These are phyloP conservation scores for Ophiostoma triangulosporum DNA, from an alignment of 2,329 filamentous ascomycete genomes.

Conservation along the genomic window DNA sequence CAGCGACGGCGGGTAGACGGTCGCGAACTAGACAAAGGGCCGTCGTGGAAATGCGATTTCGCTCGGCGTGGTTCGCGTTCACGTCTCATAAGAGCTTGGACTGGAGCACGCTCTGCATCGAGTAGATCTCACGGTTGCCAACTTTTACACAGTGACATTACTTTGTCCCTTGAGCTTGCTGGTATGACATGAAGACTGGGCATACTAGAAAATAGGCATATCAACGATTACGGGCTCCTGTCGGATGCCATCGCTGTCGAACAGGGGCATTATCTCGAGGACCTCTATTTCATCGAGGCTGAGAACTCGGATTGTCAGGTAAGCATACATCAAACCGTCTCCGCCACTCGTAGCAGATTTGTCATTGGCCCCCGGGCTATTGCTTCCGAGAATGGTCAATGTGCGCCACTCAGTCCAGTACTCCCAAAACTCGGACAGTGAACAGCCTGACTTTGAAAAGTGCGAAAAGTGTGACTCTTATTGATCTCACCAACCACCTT, in stretches of 20 bases:
- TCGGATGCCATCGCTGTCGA: slow-evolving; percentile 12
- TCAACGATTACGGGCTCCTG: slow-evolving; percentile 3
- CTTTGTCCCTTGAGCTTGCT: slow-evolving; percentile 12
- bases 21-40: slow-evolving; percentile 11
- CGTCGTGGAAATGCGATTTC: slow-evolving; percentile 9
- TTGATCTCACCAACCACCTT: not conserved
- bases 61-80: slow-evolving; percentile 7
- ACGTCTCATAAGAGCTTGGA: slow-evolving; percentile 9
- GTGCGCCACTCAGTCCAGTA: slow-evolving; percentile 13
- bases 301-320: slow-evolving; percentile 9
- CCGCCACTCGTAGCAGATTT: slow-evolving; percentile 1
- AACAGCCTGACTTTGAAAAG: slow-evolving; percentile 9
- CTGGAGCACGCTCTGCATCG: slow-evolving; percentile 10
- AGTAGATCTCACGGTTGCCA: slow-evolving; percentile 9
- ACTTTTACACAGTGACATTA: slow-evolving; percentile 7
- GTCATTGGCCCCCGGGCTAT: not conserved
- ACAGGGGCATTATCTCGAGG: slow-evolving; percentile 12
- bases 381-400: not conserved
- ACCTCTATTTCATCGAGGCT: slow-evolving; percentile 10
- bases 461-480: too few species aligned
- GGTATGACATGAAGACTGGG: slow-evolving; percentile 4
- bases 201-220: not conserved
- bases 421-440: slow-evolving; percentile 12
- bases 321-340: not conserved
- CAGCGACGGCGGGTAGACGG: slow-evolving; percentile 10